Evolutionary conservation across 805 yeast species (phyloP).

Genomic region (Candida berthetii): DNA sequence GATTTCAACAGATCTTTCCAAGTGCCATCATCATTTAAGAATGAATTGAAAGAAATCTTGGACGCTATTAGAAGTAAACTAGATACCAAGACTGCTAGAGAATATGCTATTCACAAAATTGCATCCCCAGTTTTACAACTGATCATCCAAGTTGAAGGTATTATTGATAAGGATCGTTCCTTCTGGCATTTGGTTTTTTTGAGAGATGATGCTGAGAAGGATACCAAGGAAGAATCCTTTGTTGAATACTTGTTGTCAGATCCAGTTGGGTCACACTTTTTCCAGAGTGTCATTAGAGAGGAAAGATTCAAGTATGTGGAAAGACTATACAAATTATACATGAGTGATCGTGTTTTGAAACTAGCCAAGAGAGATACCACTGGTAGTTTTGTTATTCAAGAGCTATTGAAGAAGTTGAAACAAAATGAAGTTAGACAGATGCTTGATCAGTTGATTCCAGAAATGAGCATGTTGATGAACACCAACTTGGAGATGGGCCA

Average conservation of each 20-base stretch:
- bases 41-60: constrained; percentile 47
- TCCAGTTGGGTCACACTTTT: constrained; percentile 90
- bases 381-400: constrained; percentile 75
- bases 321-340: constrained; percentile 63
- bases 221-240: constrained; percentile 66
- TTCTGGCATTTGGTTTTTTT: constrained; percentile 62
- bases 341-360: constrained; percentile 67
- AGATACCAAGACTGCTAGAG: constrained; percentile 51
- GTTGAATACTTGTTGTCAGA: constrained; percentile 81
- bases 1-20: constrained; percentile 63
- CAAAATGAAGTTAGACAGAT: constrained; percentile 56
- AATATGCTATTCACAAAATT: constrained; percentile 67
- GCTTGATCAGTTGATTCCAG: constrained; percentile 60
- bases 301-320: constrained; percentile 66
- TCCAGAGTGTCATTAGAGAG: constrained; percentile 62
- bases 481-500: constrained; percentile 69
- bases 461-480: constrained; percentile 52
- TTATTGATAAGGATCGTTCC: constrained; percentile 66
- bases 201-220: constrained; percentile 40
- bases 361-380: constrained; percentile 78
- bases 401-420: constrained; percentile 58
- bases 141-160: constrained; percentile 73
- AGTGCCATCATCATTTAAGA: constrained; percentile 64
- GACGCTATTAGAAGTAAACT: constrained; percentile 27
- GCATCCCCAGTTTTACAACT: constrained; percentile 88